Conservation (phyloP, 345 rosid genomes). For the Salix udensis region DNA sequence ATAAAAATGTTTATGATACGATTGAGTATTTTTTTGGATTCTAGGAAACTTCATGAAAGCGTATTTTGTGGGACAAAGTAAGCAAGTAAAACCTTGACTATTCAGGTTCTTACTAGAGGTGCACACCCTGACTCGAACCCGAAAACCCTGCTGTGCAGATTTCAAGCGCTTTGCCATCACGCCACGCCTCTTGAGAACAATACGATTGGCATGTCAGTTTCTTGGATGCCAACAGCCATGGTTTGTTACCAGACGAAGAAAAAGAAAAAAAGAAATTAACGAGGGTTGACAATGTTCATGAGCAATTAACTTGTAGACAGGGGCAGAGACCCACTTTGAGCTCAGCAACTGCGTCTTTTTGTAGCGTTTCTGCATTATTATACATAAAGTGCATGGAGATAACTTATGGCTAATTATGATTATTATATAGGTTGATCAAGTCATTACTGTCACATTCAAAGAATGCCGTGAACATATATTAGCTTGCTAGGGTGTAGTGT, state of each 20-base stretch:
- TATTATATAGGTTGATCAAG: constrained; percentile 9
- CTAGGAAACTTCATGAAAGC: fast-evolving
- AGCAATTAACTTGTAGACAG: constrained; percentile 17
- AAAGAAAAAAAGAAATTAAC: neutral
- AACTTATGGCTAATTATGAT: neutral
- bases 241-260: constrained; percentile 14
- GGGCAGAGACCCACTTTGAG: constrained; percentile 22
- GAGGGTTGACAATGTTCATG: constrained; percentile 36
- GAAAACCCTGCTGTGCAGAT: no score
- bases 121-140: no score
- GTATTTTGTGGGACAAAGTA: no score
- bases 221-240: constrained; percentile 20
- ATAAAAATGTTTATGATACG: no score
- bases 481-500: neutral
- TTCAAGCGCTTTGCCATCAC: no score
- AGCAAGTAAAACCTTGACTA: no score
- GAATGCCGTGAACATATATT: neutral
- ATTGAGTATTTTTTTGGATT: no score
- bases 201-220: constrained; percentile 6
- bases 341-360: constrained; percentile 40
- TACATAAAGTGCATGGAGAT: constrained; percentile 30
- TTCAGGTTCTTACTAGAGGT: no score
- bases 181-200: fast-evolving
- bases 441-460: constrained; percentile 22
- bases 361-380: constrained; percentile 18